Conservation (phyloP, 2,329 filamentous ascomycete species). For the Westerdykella ornata region DNA sequence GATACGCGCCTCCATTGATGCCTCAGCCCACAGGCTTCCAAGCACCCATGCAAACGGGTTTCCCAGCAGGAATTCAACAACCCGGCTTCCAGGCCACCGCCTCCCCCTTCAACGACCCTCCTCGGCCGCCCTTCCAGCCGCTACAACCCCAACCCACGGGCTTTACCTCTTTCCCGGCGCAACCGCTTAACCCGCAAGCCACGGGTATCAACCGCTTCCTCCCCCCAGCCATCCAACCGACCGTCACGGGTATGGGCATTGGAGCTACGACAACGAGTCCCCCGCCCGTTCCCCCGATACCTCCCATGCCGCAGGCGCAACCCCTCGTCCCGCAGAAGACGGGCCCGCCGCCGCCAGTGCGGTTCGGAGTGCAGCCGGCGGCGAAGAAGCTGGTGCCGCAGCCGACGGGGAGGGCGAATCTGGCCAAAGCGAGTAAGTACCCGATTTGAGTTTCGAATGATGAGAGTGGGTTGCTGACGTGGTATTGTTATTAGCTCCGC, state of each 20-base stretch:
- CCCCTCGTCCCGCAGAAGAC: constrained; percentile 72
- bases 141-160: constrained; percentile 37
- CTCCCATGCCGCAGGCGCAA: constrained; percentile 51
- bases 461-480: constrained; percentile 6
- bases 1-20: not conserved
- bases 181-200: constrained; percentile 46
- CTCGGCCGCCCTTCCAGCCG: constrained; percentile 41
- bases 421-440: constrained; percentile 90
- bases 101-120: constrained; percentile 50
- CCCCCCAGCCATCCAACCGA: constrained; percentile 46
- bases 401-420: constrained; percentile 84
- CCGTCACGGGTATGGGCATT: constrained; percentile 46
- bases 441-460: not conserved
- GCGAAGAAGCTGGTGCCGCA: constrained; percentile 72
- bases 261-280: constrained; percentile 41
- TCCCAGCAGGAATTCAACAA: constrained; percentile 45
- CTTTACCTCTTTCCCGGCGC: constrained; percentile 29
- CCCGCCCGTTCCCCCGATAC: constrained; percentile 53
- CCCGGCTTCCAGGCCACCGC: constrained; percentile 44
- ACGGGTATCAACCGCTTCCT: constrained; percentile 48
- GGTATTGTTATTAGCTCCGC: constrained; percentile 53
- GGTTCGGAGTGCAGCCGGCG: constrained; percentile 70
- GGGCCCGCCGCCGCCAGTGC: constrained; percentile 76
- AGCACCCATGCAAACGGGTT: constrained; percentile 34
- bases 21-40: constrained; percentile 32